Base-by-base conservation (phyloP, 1,139 yeast species). In the Candida sanyaensis region DNA sequence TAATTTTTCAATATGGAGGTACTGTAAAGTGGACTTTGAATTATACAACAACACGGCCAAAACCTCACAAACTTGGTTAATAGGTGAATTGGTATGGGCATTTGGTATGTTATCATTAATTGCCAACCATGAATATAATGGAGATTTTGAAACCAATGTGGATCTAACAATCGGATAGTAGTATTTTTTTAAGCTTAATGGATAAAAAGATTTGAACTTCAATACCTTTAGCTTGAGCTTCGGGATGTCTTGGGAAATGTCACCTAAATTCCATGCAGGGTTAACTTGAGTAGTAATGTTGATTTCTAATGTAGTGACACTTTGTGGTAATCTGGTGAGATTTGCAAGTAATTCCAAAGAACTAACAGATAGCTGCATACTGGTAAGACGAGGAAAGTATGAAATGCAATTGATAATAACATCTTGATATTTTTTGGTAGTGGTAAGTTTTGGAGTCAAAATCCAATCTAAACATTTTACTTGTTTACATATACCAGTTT, bases 71-170 rank as follows among this genome's bases (percentile, higher is more conserved):
- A 47, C 33, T 24, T 37, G 41, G 12, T 30, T 21, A n/a, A 47
- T 42, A 27, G 50, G 50, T 6, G 50, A 47, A 6, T 34, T 32
- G 17, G 13, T 37, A 17, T 37, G 44, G 3, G 46, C 50, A 2
- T 11, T 9, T 21, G 50, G 47, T 9, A 47, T 41, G 24, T 41
- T 40, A 21, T 47, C 50, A 37, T 37, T 29, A 10, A 41, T 17
- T 24, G 46, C 28, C n/a, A 37, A 8, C 50, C 47, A 47, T 8
- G 44, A 37, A 39, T 37, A 47, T 21, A 38, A 37, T 8, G 47
- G 47, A 1, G 45, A 33, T 32, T 23, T 41, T 4, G 45, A 29
- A 5, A 42, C 31, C 21, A 37, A 37, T 4, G 28, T 24, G 4
- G 32, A 29, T 27, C 40, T 37, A 3, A 37, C 27, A 13, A 43